Percentiles rank a stretch among this genome's conserved stretches.
phyloP scores from a whole-genome alignment of 768 basidiomycete genomes.

The Tubosaeta sp. region DNA sequence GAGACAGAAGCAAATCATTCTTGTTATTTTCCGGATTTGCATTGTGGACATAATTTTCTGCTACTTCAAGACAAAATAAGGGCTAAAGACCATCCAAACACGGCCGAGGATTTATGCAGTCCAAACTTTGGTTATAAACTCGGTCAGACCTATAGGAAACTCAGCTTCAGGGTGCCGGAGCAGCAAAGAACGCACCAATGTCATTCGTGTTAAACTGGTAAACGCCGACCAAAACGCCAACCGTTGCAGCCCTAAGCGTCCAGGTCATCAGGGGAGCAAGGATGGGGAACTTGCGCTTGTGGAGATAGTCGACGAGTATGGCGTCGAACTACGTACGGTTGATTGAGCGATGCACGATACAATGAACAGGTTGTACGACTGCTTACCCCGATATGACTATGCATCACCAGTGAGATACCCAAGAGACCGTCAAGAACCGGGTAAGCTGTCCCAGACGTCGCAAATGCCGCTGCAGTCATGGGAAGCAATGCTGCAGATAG shows the following conservation, averaged over 20 bases:
- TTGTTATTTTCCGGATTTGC: no score
- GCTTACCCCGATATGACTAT: constrained; percentile 90
- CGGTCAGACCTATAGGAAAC: constrained; percentile 65
- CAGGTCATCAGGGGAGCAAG: constrained; percentile 69
- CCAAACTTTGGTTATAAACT: constrained; percentile 82
- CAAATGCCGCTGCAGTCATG: constrained; percentile 81
- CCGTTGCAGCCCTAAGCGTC: constrained; percentile 72
- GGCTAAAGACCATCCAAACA: background rate
- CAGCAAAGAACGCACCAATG: constrained; percentile 80
- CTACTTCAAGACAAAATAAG: background rate
- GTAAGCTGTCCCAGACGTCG: constrained; percentile 67
- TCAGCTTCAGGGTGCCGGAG: constrained; percentile 1
- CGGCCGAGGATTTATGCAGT: constrained; percentile 46
- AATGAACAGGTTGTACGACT: background rate
- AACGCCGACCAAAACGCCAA: constrained; percentile 80
- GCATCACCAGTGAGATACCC: constrained; percentile 83
- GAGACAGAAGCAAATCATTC: background rate
- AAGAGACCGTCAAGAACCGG: constrained; percentile 89
- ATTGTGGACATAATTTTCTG: background rate
- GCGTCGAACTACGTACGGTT: constrained; percentile 57
- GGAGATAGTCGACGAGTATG: constrained; percentile 83
- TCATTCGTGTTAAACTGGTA: constrained; percentile 99
- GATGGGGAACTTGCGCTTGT: constrained; percentile 89
- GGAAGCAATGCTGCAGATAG: constrained; percentile 87
- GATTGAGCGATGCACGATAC: background rate